Evolutionary conservation across 768 basidiomycete genomes (phyloP), one percentile per base, ranked within the genome.

Genomic region (Epithele typhae): DNA sequence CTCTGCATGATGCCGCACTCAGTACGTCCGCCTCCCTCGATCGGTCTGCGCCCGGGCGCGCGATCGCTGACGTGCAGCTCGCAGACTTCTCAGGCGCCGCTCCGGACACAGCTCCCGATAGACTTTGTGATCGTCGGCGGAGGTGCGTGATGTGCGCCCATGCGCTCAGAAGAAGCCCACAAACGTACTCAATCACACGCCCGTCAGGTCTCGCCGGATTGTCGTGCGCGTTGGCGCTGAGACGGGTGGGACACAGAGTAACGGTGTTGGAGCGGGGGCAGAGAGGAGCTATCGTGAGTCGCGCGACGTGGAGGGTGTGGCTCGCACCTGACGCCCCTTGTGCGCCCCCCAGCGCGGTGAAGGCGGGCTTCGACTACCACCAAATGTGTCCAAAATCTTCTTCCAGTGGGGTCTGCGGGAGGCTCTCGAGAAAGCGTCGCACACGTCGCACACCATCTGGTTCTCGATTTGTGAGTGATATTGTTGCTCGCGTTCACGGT

Each of bases 361-460:
- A 23, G 54, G 62, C 12, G 66, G 66, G 3, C 41, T 64, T 19
- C 57, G 65, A 2, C 52, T 69, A 44, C 62, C 68, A 22, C 68
- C 70, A 1, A 71, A 70, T 43, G 55, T 67, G 56, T 61, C 64
- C 36, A 65, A 68, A 43, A 61, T 71, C 2, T 58, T 70, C 24
- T 57, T 59, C 23, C 59, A 63, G 35, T 71, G 69, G 68, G 67
- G 67, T 9, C 53, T 70, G 41, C 48, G 49, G 18, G 44, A 53
- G 15, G 43, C 61, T 15, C 43, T 69, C 9, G 39, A 40, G 35
- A 45, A 59, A 30, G 56, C 59, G 3, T 55, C 53, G 14, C 40
- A 56, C 22, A 49, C 52, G 17, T 54, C 61, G 10, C 54, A 58
- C 18, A 55, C 56, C 2, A 30, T 64, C 12, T 14, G 7, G 7